Conservation (phyloP, 176 grass and related monocot genomes). For the Juncus effusus region DNA sequence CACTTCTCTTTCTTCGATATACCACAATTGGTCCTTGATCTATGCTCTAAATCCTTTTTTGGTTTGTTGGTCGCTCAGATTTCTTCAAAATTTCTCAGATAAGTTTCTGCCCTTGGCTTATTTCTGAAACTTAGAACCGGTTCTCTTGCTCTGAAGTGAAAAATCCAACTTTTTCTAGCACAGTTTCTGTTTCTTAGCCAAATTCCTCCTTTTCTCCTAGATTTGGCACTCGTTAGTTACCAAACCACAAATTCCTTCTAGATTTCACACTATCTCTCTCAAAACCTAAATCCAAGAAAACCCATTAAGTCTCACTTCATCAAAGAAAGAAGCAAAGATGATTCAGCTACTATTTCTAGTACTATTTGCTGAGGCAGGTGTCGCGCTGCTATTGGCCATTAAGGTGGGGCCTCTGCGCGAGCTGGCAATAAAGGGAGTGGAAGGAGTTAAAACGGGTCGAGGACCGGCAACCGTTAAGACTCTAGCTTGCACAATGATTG, state of each 20-base stretch:
- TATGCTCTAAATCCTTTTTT: slow-evolving; percentile 3
- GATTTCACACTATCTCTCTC: too few species aligned
- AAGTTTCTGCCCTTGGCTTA: neutral
- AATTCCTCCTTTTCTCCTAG: slow-evolving; percentile 1
- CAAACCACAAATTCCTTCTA: too few species aligned
- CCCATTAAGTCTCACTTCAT: neutral
- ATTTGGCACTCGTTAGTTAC: neutral
- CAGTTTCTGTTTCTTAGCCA: neutral
- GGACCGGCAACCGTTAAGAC: slow-evolving; percentile 89
- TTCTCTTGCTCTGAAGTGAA: neutral
- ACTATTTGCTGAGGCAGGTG: slow-evolving; percentile 70
- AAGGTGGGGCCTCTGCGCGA: slow-evolving; percentile 88
- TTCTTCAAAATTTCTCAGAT: slow-evolving; percentile 4
- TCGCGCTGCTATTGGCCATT: slow-evolving; percentile 77
- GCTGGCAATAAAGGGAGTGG: slow-evolving; percentile 67
- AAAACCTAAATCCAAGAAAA: too few species aligned
- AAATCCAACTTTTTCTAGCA: slow-evolving; percentile 1
- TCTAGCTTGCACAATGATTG: slow-evolving; percentile 69
- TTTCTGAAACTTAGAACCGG: neutral
- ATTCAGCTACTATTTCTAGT: slow-evolving; percentile 80
- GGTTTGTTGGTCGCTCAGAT: neutral
- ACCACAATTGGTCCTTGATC: neutral
- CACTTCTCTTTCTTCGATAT: slow-evolving; percentile 4
- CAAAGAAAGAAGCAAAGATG: slow-evolving; percentile 33
- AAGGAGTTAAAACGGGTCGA: slow-evolving; percentile 71